Conservation (phyloP, 2,329 filamentous ascomycete species). For the Trichoderma polysporum region DNA sequence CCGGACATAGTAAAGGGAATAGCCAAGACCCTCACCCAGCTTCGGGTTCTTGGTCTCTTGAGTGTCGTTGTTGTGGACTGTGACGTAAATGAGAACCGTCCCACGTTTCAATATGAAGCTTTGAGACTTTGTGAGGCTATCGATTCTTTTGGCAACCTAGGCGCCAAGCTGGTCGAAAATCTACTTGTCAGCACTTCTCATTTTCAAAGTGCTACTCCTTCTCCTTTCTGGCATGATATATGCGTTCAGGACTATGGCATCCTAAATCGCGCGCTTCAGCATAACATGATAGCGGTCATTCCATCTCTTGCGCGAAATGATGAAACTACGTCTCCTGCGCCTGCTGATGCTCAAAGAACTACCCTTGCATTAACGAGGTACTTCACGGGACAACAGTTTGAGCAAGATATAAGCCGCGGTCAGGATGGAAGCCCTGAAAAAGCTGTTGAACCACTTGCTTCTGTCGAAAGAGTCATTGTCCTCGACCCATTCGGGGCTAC, state of each 20-base stretch:
- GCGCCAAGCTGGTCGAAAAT: constrained; percentile 65
- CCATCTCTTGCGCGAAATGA: constrained; percentile 44
- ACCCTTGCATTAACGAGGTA: constrained; percentile 75
- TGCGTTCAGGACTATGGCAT: constrained; percentile 35
- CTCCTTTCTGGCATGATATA: constrained; percentile 30
- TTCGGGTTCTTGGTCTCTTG: constrained; percentile 76
- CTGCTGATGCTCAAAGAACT: constrained; percentile 57
- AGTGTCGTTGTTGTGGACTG: constrained; percentile 84
- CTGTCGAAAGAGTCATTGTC: constrained; percentile 82
- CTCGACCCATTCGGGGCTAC: constrained; percentile 85
- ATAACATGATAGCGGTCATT: constrained; percentile 40
- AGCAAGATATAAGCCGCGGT: not conserved
- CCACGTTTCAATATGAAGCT: constrained; percentile 60
- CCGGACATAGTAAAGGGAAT: constrained; percentile 70
- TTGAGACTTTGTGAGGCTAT: constrained; percentile 74
- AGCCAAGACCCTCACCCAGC: constrained; percentile 78
- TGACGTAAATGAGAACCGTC: constrained; percentile 41
- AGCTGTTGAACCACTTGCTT: constrained; percentile 51
- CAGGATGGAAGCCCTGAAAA: not conserved
- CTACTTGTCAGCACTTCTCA: constrained; percentile 26
- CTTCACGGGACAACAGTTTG: constrained; percentile 65
- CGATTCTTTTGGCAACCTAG: constrained; percentile 65
- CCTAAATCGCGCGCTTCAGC: constrained; percentile 34
- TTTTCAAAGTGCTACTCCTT: constrained; percentile 10
- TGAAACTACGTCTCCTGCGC: constrained; percentile 39